Percentiles rank a stretch among this genome's conserved stretches.
These are phyloP conservation scores for Tricholoma sp. DNA, from an alignment of 768 basidiomycete genomes.

Conservation along the genomic window DNA sequence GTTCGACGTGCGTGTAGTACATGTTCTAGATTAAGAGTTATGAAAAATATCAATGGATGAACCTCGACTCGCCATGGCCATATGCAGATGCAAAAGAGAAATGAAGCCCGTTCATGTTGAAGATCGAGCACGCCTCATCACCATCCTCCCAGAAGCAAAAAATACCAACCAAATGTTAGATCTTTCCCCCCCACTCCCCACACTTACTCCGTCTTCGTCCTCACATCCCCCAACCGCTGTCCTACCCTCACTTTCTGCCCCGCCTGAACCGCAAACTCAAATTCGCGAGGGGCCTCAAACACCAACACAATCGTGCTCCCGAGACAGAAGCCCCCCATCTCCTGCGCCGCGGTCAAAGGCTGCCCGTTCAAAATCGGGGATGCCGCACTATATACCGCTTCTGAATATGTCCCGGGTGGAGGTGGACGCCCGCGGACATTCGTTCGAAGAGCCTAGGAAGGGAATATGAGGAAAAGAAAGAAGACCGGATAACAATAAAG, in stretches of 20 bases:
- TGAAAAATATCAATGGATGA: too few species aligned
- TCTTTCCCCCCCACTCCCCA: background rate
- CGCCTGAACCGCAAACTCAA: constrained; percentile 69
- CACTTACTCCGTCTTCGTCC: constrained; percentile 20
- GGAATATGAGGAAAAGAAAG: background rate
- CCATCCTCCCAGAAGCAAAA: background rate
- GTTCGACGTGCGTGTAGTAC: too few species aligned
- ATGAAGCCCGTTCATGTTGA: too few species aligned
- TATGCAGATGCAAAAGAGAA: too few species aligned
- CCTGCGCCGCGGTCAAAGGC: constrained; percentile 81
- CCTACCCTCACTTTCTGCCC: constrained; percentile 89
- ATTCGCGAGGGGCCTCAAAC: constrained; percentile 87
- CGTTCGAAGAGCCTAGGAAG: constrained; percentile 72
- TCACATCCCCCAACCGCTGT: constrained; percentile 66
- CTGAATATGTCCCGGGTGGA: constrained; percentile 82
- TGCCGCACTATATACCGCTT: constrained; percentile 87
- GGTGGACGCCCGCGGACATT: constrained; percentile 72
- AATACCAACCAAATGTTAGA: background rate
- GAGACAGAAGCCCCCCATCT: constrained; percentile 96
- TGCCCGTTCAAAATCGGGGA: constrained; percentile 83
- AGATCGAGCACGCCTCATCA: too few species aligned
- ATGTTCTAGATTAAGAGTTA: too few species aligned
- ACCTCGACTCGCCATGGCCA: too few species aligned
- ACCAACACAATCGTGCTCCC: constrained; percentile 96
- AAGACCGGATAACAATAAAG: constrained; percentile 3